A percentile compares a stretch with the other conserved stretches of the same genome.
Evolutionary conservation across 306 rosid genomes (phyloP).

Genomic region (Quercus aquifolioides): DNA sequence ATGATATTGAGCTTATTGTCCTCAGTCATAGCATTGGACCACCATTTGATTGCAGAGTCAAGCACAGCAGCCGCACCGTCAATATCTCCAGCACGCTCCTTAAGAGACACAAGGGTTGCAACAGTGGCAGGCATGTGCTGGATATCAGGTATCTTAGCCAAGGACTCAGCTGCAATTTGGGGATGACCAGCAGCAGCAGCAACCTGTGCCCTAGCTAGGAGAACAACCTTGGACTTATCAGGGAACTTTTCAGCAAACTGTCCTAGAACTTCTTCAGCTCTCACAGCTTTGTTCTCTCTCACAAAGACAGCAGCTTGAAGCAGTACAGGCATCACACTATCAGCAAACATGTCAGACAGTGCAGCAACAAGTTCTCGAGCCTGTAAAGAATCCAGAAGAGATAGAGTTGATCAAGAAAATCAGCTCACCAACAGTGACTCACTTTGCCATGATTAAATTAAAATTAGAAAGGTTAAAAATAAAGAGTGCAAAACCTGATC

Average conservation of each 20-base stretch:
- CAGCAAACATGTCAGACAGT: conserved; percentile 75
- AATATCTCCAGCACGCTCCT: conserved; percentile 85
- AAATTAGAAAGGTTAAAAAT: neutral
- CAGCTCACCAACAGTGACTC: conserved; percentile 1
- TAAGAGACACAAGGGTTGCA: conserved; percentile 88
- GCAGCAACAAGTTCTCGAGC: conserved; percentile 85
- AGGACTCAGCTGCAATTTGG: conserved; percentile 87
- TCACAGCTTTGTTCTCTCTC: conserved; percentile 92
- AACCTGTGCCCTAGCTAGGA: conserved; percentile 85
- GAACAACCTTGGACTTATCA: conserved; percentile 65
- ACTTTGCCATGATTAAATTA: neutral
- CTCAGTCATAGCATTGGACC: conserved; percentile 90
- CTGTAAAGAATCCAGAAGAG: conserved; percentile 32
- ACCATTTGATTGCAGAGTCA: conserved; percentile 87
- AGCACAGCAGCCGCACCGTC: conserved; percentile 88
- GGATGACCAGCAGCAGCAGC: conserved; percentile 92
- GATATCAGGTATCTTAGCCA: conserved; percentile 71
- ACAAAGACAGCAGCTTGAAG: conserved; percentile 86
- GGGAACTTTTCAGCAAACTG: conserved; percentile 79
- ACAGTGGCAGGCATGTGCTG: conserved; percentile 95
- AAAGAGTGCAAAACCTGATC: conserved; percentile 66
- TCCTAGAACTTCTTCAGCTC: conserved; percentile 80
- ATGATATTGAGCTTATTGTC: conserved; percentile 72
- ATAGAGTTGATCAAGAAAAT: conserved; percentile 24
- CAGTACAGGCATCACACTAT: conserved; percentile 60